Evolutionary conservation across 768 basidiomycete genomes (phyloP).

Genomic region (Mrakia blollopis): DNA sequence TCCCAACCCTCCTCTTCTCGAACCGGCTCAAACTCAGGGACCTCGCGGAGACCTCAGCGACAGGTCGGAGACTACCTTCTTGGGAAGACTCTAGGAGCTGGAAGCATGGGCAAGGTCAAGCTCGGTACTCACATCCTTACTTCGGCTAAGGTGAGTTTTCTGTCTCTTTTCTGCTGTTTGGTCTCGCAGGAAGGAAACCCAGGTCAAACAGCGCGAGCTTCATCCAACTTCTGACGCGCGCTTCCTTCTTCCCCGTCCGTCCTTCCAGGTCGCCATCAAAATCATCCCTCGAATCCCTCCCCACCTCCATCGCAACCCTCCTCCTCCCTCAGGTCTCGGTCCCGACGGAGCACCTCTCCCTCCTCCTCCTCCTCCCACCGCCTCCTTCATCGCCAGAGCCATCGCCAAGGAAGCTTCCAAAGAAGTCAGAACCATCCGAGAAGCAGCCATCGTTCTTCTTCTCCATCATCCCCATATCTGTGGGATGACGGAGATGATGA

Average conservation of each 20-base stretch:
- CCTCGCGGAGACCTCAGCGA: conserved; percentile 35
- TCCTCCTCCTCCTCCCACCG: conserved; percentile 44
- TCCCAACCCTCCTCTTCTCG: not conserved
- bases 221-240: not conserved
- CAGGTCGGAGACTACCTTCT: conserved; percentile 90
- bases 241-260: conserved; percentile 15
- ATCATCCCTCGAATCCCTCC: conserved; percentile 75
- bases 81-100: conserved; percentile 93
- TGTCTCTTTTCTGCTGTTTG: not conserved
- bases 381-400: conserved; percentile 60
- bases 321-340: conserved; percentile 39
- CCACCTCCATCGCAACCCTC: conserved; percentile 53
- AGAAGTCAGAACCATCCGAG: conserved; percentile 90
- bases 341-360: conserved; percentile 36
- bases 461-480: conserved; percentile 98
- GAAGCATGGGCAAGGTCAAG: conserved; percentile 99
- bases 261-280: conserved; percentile 84
- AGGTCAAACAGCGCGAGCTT: too few species aligned
- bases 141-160: conserved; percentile 75
- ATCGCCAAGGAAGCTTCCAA: conserved; percentile 87
- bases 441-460: conserved; percentile 89
- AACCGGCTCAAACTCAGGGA: not conserved
- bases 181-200: not conserved
- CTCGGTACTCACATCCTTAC: conserved; percentile 81
- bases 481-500: conserved; percentile 98